A percentile compares a stretch with the other conserved stretches of the same genome.
Evolutionary conservation across 176 grass and related monocot species (phyloP).

Genomic region (Carex scoparia): DNA sequence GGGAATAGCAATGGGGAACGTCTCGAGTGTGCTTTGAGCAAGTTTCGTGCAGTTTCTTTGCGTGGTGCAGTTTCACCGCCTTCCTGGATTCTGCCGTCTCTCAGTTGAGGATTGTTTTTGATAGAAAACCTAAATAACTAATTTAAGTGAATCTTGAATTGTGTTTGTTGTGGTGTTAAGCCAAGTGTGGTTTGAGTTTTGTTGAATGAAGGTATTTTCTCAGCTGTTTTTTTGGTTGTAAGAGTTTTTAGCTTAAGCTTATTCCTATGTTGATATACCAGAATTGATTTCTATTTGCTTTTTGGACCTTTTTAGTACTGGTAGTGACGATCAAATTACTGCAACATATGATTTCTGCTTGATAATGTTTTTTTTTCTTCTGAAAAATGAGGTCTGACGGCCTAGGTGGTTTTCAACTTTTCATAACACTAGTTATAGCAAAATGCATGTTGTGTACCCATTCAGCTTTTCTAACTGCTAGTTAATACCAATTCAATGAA

Average conservation of each 20-base stretch:
- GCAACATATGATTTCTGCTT: not conserved
- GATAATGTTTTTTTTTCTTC: not conserved
- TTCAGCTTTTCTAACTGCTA: no score
- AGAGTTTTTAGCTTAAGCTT: no score
- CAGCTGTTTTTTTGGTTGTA: no score
- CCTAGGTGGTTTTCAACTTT: not conserved
- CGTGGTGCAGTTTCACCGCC: not conserved
- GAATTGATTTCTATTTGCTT: no score
- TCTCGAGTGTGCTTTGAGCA: constrained; percentile 1
- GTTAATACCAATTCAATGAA: no score
- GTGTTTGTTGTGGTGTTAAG: not conserved
- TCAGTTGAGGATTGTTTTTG: not conserved
- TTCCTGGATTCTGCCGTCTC: not conserved
- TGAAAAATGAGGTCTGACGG: not conserved
- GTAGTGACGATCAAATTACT: no score
- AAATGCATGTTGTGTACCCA: no score
- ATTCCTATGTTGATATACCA: no score
- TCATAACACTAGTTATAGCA: not conserved
- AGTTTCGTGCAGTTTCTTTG: not conserved
- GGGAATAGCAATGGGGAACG: not conserved
- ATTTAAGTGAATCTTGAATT: not conserved
- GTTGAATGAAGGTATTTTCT: not conserved
- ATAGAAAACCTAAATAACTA: not conserved
- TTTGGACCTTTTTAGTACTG: no score
- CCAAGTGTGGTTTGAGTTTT: not conserved